Evolutionary conservation across 1,284 basidiomycete species (phyloP).

Genomic region (Ceratobasidium sp.): DNA sequence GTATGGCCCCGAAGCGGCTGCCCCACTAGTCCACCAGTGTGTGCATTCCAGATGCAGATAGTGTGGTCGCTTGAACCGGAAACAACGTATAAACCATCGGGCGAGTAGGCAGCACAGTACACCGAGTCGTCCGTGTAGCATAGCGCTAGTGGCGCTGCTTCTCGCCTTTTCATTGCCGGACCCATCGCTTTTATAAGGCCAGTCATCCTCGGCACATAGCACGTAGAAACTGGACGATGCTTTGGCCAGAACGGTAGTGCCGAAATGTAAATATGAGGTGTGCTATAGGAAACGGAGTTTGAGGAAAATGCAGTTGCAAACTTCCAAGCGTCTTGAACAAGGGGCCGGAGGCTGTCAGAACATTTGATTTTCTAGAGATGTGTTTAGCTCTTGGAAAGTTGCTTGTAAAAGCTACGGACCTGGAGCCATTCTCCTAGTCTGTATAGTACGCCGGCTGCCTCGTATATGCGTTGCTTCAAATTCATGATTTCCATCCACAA

Average conservation of each 20-base stretch:
- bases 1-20: neutral
- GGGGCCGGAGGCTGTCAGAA: too few relatives aligned
- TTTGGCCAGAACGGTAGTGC: too few relatives aligned
- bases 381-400: neutral
- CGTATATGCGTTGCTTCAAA: neutral
- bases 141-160: too few relatives aligned
- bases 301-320: too few relatives aligned
- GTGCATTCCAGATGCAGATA: conserved; percentile 17
- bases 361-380: too few relatives aligned
- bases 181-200: too few relatives aligned
- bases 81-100: neutral
- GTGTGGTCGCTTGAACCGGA: neutral
- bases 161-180: too few relatives aligned
- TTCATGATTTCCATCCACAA: conserved; percentile 33
- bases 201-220: too few relatives aligned
- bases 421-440: neutral
- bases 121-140: too few relatives aligned
- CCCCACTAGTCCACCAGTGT: neutral
- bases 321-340: neutral
- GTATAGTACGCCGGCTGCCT: neutral
- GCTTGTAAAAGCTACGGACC: neutral
- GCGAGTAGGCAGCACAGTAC: neutral
- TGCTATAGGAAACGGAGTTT: too few relatives aligned
- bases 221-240: too few relatives aligned
- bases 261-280: too few relatives aligned